A percentile compares a stretch with the other conserved stretches of the same genome.
phyloP scores from a whole-genome alignment of 345 rosid species.

The Reutealis trisperma region DNA sequence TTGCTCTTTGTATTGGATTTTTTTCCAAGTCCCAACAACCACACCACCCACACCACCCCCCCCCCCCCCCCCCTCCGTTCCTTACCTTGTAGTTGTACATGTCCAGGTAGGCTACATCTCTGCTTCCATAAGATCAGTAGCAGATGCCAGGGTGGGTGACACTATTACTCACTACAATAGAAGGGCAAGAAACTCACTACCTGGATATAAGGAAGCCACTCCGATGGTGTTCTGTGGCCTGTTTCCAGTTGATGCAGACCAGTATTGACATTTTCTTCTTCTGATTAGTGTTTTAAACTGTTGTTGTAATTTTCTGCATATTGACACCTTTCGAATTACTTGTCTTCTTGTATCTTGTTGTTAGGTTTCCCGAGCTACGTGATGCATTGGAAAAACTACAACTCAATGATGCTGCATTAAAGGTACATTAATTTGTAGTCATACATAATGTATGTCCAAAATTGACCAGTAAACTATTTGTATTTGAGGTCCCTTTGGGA shows the following conservation, averaged over 20 bases:
- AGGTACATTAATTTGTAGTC: conserved; percentile 43
- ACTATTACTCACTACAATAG: conserved; percentile 68
- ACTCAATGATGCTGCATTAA: conserved; percentile 95
- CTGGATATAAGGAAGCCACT: conserved; percentile 97
- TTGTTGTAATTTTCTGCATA: conserved; percentile 7
- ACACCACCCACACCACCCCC: too few species aligned
- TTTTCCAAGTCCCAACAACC: not conserved
- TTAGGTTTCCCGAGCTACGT: conserved; percentile 87
- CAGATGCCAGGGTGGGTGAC: conserved; percentile 99
- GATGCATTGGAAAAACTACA: conserved; percentile 97
- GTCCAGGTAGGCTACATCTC: conserved; percentile 92
- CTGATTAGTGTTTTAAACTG: conserved; percentile 14
- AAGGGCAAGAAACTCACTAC: conserved; percentile 74
- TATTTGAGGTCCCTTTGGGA: not conserved
- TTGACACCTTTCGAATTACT: conserved; percentile 10
- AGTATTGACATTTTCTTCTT: conserved; percentile 48
- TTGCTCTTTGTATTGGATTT: conserved; percentile 8
- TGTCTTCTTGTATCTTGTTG: conserved; percentile 29
- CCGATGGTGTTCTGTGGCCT: conserved; percentile 99
- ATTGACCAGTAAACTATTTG: too few species aligned
- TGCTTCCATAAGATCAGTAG: conserved; percentile 92
- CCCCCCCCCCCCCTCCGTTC: not conserved
- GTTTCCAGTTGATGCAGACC: conserved; percentile 99
- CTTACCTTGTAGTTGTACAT: conserved; percentile 4
- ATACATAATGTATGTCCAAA: not conserved